Evolutionary conservation across 306 rosid genomes (phyloP), one percentile per base, ranked within the genome.

Genomic region (Chamaecrista fasciculata): DNA sequence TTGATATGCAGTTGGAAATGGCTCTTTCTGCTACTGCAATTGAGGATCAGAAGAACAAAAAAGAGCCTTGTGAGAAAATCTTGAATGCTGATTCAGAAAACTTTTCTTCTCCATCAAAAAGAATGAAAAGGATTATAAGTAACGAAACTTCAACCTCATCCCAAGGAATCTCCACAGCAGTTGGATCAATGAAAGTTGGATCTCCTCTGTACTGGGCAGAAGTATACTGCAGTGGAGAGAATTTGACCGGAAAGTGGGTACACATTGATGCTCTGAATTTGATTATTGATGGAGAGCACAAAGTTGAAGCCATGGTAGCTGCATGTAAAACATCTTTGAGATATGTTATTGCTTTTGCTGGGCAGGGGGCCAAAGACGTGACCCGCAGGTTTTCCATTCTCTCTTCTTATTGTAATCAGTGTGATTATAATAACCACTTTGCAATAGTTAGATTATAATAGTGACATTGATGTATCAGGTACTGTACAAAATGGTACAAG

Each of bases 341-440:
- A 88, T 94, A 94, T 74, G 97, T 87, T 69, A 87, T 90, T 69
- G 98, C 97, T 57, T 94, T 94, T 78, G 88, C 94, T 33, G 98
- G 98, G 77, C 85, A 82, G 60, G 98, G 98, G 26, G 97, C 96
- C 63, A 94, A 94, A 86, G 98, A 94, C 47, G 96, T 94, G 83
- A 94, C 98, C 34, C 90, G 92, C 88, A 94, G 97, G 98, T 94
- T 60, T 75, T 74, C 76, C 74, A 21, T 56, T 67, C 71, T 56
- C 57, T 69, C 75, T 36, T 62, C 66, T 57, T 20, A 70, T 36
- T 49, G 34, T 50, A 33, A 48, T 68, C 58, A 14, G 20, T 57
- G 43, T 40, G 72, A 48, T 48, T 55, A 56, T 42, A 4, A 37
- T 63, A 62, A 53, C 43, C 68, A 11, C 44, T 37, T 49, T 34